Evolutionary conservation across 345 rosid species (phyloP).

Genomic region (Citrus cavaleriei): DNA sequence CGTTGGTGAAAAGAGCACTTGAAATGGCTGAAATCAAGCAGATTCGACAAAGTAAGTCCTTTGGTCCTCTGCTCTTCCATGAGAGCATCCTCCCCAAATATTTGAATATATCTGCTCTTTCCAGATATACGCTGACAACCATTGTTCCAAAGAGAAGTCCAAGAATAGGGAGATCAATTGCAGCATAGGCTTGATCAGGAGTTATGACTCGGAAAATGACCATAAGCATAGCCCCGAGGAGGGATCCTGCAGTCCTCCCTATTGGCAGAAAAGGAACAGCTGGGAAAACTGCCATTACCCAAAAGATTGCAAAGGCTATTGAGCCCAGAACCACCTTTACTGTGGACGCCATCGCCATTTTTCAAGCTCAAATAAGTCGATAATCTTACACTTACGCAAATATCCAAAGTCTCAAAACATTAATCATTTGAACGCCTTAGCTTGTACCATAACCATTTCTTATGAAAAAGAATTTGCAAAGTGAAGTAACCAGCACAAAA

Average conservation of each 20-base stretch:
- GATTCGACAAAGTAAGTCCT: constrained; percentile 65
- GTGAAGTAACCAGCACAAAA: not conserved
- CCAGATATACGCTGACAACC: constrained; percentile 82
- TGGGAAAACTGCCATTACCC: constrained; percentile 84
- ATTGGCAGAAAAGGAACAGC: constrained; percentile 72
- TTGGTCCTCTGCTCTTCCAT: constrained; percentile 71
- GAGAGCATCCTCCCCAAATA: constrained; percentile 67
- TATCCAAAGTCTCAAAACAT: not conserved
- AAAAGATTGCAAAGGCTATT: constrained; percentile 64
- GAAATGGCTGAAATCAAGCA: constrained; percentile 72
- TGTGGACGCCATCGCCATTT: constrained; percentile 59
- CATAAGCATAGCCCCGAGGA: constrained; percentile 83
- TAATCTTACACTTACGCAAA: not conserved
- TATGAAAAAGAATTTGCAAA: not conserved
- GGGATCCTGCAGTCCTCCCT: constrained; percentile 91
- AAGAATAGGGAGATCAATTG: constrained; percentile 79
- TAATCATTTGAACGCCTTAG: not conserved
- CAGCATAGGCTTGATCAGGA: constrained; percentile 73
- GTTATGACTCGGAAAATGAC: constrained; percentile 64
- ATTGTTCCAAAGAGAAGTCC: constrained; percentile 90
- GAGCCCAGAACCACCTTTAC: constrained; percentile 60
- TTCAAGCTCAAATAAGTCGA: not conserved
- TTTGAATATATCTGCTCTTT: constrained; percentile 75
- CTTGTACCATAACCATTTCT: not conserved
- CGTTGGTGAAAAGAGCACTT: constrained; percentile 85